Evolutionary conservation across 2,329 filamentous ascomycete species (phyloP), one percentile per base, ranked within the genome.

Genomic region (Penicillium capsulatum): DNA sequence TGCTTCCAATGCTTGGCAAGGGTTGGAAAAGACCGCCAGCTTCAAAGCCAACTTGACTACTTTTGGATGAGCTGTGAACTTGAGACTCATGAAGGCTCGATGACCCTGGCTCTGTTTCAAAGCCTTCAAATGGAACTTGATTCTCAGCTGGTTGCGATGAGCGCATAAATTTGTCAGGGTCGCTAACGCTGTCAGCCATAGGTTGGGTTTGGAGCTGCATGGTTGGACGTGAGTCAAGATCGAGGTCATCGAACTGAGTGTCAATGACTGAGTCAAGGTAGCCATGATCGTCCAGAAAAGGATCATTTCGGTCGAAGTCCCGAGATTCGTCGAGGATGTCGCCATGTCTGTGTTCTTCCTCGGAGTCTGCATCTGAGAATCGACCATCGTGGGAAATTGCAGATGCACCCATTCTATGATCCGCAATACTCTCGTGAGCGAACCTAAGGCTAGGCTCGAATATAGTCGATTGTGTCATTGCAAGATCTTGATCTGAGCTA

Each of bases 291-390:
- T 69, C 65, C 14, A 61, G 36, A 17, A 63, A 42, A 11, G 45
- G 51, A 36, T 65, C 62, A 36, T 62, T 54, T 13, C 54, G 47
- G 8, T 47, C 50, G 28, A 65, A 45, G n/a, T 48, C 34, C 6
- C 48, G 55, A 22, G 58, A 57, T 20, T 58, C 53, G 17, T 57
- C 55, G 11, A 53, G 41, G 30, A 53, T 55, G 11, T 47, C 44
- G 38, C 56, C 56, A 31, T 42, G 48, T 27, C 48, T 46, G 30
- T 51, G 43, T 24, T 60, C 64, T 20, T 47, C 53, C n/a, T 68
- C 66, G 4, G 64, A 64, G 24, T 61, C 64, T 13, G 66, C 65
- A 44, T 69, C 66, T 10, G 66, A 68, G 31, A 68, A 69, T 29
- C 64, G 61, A 8, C 66, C 66, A 42, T 66, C 62, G 22, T 59